These are phyloP conservation scores for Claviceps sp. DNA, from an alignment of 2,329 filamentous ascomycete species.

Conservation along the genomic window DNA sequence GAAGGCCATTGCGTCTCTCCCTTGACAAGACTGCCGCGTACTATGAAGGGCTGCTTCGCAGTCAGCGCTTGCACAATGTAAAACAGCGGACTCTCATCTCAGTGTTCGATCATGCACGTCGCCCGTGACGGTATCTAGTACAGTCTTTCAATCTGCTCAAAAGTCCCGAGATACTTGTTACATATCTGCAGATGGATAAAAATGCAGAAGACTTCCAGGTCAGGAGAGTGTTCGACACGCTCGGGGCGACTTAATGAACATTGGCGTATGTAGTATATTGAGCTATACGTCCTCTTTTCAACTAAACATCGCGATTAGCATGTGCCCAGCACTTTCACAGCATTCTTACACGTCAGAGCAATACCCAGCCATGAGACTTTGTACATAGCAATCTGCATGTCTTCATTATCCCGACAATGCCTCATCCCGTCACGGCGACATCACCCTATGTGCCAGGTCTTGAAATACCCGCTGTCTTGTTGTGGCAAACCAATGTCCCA, in stretches of 20 bases:
- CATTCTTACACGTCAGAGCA: background rate
- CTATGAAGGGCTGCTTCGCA: constrained; percentile 6
- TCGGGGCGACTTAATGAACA: constrained; percentile 14
- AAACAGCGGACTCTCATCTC: background rate
- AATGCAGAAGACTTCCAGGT: constrained; percentile 9
- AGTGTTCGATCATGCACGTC: constrained; percentile 1
- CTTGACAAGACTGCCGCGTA: constrained; percentile 3
- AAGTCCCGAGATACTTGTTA: constrained; percentile 15
- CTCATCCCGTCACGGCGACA: constrained; percentile 10
- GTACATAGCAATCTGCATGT: constrained; percentile 13
- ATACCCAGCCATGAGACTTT: constrained; percentile 9
- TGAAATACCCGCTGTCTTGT: constrained; percentile 10
- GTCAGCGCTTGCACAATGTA: constrained; percentile 6
- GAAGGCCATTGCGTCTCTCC: background rate
- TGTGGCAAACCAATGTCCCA: constrained; percentile 16
- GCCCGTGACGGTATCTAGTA: constrained; percentile 15
- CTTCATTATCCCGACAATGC: constrained; percentile 14
- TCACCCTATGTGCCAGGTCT: constrained; percentile 10
- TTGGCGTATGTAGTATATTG: constrained; percentile 12
- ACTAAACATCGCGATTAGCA: too few species aligned
- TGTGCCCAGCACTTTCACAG: too few species aligned
- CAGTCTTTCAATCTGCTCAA: constrained; percentile 7
- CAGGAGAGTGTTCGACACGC: constrained; percentile 6
- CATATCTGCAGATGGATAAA: constrained; percentile 13
- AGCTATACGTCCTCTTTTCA: constrained; percentile 8